A percentile compares a stretch with the other conserved stretches of the same genome.
These are phyloP conservation scores for Eimeria sp. DNA, from an alignment of 169 alveolate species.

Conservation along the genomic window DNA sequence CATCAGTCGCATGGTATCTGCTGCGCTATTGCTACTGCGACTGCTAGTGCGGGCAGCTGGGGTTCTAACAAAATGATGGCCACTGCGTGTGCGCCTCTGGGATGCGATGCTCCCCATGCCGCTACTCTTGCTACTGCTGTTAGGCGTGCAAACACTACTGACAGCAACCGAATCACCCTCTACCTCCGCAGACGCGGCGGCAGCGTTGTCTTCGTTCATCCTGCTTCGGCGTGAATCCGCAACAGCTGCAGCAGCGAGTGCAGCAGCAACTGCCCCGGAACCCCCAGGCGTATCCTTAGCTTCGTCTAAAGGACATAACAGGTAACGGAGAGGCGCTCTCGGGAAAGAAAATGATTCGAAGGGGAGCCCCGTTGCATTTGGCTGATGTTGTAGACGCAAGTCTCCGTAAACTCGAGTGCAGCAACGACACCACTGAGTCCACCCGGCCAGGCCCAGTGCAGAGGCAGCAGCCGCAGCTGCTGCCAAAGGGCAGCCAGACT, in stretches of 20 bases:
- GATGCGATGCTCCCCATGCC: not conserved
- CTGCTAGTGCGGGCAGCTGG: constrained; percentile 47
- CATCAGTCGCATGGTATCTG: constrained; percentile 29
- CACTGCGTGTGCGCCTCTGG: constrained; percentile 65
- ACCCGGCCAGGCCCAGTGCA: constrained; percentile 48
- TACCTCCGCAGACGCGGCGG: constrained; percentile 36
- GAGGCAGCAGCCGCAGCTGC: constrained; percentile 74
- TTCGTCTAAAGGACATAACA: constrained; percentile 47
- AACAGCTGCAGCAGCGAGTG: constrained; percentile 69
- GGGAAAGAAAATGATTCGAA: constrained; percentile 22
- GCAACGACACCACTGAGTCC: constrained; percentile 78
- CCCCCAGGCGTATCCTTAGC: constrained; percentile 68
- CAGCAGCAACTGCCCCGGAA: constrained; percentile 63
- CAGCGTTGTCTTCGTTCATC: constrained; percentile 6
- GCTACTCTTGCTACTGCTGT: constrained; percentile 26
- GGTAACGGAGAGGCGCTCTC: constrained; percentile 69
- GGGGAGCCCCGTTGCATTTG: constrained; percentile 56
- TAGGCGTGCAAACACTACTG: not conserved
- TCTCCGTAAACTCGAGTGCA: constrained; percentile 74
- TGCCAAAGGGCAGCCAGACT: constrained; percentile 64
- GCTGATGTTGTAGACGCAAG: constrained; percentile 71
- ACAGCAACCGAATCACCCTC: constrained; percentile 20
- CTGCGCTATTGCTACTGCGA: constrained; percentile 55
- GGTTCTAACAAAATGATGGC: constrained; percentile 53
- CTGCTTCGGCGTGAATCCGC: constrained; percentile 50